Base-by-base conservation (phyloP, 2,329 filamentous ascomycete species). In the Cladorrhinum sp. region DNA sequence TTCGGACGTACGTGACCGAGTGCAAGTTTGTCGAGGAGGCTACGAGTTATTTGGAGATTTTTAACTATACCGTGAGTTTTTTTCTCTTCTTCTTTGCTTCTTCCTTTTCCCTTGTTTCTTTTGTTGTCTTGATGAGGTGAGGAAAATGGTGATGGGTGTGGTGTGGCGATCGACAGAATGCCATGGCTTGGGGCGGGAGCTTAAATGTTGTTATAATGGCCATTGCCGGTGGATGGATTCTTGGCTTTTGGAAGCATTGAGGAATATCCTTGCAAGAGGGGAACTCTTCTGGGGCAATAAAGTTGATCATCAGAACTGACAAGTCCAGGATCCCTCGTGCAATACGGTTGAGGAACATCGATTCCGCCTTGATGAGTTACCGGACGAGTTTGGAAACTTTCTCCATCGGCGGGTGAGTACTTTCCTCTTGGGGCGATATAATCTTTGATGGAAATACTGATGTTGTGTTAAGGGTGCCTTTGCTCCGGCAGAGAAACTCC, bases 321-420 rank as follows among this genome's bases (percentile, higher is more conserved):
- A 53, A 53, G 18, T 50, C 36, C 61, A 85, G 83, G 78, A 86
- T 69, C 72, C 80, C 23, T 74, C 74, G 12, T 76, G 77, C 64
- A 81, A 85, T 65, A 76, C 75, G 2, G 73, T 73, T 57, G 82
- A 85, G 66, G 79, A 84, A 65, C 82, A 84, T 67, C 68, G 76
- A 8, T 73, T 86, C 62, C 77, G 78, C 8, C 65, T 73, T 26
- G 81, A 83, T 70, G 83, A 86, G 66, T 84, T 86, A 9, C 68
- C 73, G 18, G 81, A 83, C 71, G 83, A 86, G 66, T 86, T 86
- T 73, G 75, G 81, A 16, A 86, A 86, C 69, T 86, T 85, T 63
- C 69, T 86, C 8, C 70, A 78, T 50, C 77, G 74, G 52, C 74
- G 74, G 69, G 82, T 84, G 73, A 66, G 80, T 73, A 12, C 10